phyloP scores from a whole-genome alignment of 176 grass and related monocot genomes.

The Rhynchospora pubera region DNA sequence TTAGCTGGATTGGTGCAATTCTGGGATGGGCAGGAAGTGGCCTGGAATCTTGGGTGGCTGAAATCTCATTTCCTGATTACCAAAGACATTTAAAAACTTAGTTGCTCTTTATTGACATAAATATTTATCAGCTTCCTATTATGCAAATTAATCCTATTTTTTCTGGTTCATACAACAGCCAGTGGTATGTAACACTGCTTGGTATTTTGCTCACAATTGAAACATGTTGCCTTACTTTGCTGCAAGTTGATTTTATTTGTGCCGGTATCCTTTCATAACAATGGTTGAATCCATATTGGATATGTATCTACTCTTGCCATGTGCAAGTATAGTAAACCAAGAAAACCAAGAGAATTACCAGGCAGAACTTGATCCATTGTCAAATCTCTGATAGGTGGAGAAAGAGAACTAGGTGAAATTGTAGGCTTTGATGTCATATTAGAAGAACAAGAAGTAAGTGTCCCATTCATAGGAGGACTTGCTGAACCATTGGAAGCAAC shows the following conservation, averaged over 20 bases:
- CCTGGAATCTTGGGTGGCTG: background rate
- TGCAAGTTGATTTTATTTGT: background rate
- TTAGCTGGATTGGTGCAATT: background rate
- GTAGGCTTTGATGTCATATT: background rate
- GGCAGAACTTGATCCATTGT: background rate
- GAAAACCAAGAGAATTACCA: constrained; percentile 2
- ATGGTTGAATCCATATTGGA: background rate
- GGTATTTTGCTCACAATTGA: background rate
- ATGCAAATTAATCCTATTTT: background rate
- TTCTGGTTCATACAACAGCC: too few species aligned
- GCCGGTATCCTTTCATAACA: background rate
- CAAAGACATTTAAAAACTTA: background rate
- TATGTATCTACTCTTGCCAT: background rate
- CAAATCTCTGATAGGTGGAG: background rate
- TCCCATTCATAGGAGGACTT: constrained; percentile 17
- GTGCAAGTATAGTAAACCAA: background rate
- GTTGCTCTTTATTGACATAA: background rate
- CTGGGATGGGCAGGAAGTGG: background rate
- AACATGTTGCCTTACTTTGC: background rate
- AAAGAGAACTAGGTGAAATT: background rate
- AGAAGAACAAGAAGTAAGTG: background rate
- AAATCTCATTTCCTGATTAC: background rate
- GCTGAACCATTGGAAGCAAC: constrained; percentile 9
- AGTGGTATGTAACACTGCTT: background rate
- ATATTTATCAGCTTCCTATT: background rate